These are phyloP conservation scores for Dalechampia spathulata DNA, from an alignment of 441 rosid species.

Conservation along the genomic window DNA sequence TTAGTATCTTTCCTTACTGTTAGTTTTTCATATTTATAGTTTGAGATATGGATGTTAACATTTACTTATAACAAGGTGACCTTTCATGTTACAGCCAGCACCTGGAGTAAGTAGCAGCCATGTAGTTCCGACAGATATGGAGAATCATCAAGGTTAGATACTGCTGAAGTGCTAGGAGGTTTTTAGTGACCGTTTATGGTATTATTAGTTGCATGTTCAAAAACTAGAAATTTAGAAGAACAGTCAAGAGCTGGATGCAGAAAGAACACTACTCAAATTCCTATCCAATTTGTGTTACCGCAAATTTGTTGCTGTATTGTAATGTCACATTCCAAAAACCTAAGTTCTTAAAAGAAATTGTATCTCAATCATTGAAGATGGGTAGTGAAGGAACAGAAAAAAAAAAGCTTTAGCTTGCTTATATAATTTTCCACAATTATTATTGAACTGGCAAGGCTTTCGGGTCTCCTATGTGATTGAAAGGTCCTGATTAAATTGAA, in stretches of 20 bases:
- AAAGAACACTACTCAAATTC: background rate
- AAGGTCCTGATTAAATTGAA: no score
- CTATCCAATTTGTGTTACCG: no score
- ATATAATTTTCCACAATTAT: background rate
- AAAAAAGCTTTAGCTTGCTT: background rate
- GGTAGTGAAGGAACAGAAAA: background rate
- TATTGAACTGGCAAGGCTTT: no score
- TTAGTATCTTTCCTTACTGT: constrained; percentile 13
- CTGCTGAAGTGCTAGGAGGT: constrained; percentile 6
- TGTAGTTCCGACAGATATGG: constrained; percentile 40
- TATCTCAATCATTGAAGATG: background rate
- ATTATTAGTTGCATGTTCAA: no score
- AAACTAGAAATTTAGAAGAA: no score
- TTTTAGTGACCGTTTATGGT: no score
- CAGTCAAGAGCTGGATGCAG: no score
- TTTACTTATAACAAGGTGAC: background rate
- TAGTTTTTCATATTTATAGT: background rate
- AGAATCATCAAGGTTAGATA: constrained; percentile 67
- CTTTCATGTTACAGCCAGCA: constrained; percentile 34
- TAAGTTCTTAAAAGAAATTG: background rate
- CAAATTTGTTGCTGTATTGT: background rate
- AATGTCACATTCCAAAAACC: background rate
- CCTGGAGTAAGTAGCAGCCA: constrained; percentile 63
- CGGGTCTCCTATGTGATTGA: no score
- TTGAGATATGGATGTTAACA: background rate